Conservation (phyloP, 306 rosid species). For the Prunus fruticosa region DNA sequence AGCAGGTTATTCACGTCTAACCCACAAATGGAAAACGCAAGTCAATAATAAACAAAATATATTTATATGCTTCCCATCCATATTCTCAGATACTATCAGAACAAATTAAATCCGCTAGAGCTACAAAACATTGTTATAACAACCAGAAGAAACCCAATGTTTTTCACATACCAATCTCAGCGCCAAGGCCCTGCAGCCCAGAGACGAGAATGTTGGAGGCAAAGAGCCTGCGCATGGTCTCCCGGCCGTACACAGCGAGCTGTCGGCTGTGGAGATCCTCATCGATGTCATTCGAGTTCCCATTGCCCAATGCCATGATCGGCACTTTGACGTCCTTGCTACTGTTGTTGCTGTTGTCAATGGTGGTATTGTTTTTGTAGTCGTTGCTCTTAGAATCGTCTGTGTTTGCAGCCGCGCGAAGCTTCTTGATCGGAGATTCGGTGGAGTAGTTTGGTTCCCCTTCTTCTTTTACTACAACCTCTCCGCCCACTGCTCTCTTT, state of each 20-base stretch:
- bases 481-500: slow-evolving; percentile 35
- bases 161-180: slow-evolving; percentile 29
- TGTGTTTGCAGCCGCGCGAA: slow-evolving; percentile 1
- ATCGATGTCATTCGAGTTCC: slow-evolving; percentile 21
- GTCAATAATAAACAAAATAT: neutral
- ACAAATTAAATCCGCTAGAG: neutral
- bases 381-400: slow-evolving; percentile 8
- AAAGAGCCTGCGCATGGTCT: slow-evolving; percentile 36
- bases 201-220: slow-evolving; percentile 31
- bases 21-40: neutral
- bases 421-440: slow-evolving; percentile 23
- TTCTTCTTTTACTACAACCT: slow-evolving; percentile 21
- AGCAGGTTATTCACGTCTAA: neutral
- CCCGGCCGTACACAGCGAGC: slow-evolving; percentile 35
- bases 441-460: neutral
- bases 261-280: slow-evolving; percentile 37
- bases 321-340: neutral
- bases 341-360: neutral
- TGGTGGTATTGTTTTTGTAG: neutral
- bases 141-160: neutral
- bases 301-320: slow-evolving; percentile 23
- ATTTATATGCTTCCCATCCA: neutral
- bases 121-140: neutral
- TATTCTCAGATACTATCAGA: neutral
- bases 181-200: slow-evolving; percentile 33